Conservation (phyloP, 192 early-diverging fungal genomes). For the Gigaspora rosea region DNA sequence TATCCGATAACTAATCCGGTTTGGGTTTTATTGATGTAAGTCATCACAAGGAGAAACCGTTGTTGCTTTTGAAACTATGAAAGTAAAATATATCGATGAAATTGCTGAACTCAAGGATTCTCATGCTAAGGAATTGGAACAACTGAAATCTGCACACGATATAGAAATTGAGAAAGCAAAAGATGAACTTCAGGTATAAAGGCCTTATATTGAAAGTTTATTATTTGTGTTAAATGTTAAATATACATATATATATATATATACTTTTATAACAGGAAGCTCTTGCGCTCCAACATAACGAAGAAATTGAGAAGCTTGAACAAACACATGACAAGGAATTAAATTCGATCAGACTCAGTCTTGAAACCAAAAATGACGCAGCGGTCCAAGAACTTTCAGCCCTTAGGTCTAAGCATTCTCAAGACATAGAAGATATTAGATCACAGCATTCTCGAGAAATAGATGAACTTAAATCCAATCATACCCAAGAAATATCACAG, state of each 20-base stretch:
- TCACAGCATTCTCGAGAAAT: background rate
- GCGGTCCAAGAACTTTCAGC: slow-evolving; percentile 9
- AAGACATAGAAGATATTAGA: slow-evolving; percentile 21
- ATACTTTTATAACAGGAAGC: background rate
- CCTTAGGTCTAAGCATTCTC: slow-evolving; percentile 18
- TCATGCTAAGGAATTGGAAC: slow-evolving; percentile 14
- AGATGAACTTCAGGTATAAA: slow-evolving; percentile 8
- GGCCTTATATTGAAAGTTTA: background rate
- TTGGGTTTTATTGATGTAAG: background rate
- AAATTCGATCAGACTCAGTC: background rate
- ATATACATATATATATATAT: background rate
- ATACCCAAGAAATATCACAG: slow-evolving; percentile 3
- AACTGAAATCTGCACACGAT: slow-evolving; percentile 3
- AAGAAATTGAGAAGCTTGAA: background rate
- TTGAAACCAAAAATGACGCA: slow-evolving; percentile 12
- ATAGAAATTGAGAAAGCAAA: slow-evolving; percentile 3
- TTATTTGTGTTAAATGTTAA: background rate
- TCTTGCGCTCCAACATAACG: background rate
- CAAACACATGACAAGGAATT: background rate
- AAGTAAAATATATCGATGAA: slow-evolving; percentile 7
- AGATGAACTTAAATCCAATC: slow-evolving; percentile 13
- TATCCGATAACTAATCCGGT: background rate
- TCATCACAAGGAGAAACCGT: slow-evolving; percentile 1
- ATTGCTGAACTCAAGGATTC: background rate
- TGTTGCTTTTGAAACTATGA: slow-evolving; percentile 12